These are phyloP conservation scores for Dendrothele bispora DNA, from an alignment of 768 basidiomycete genomes.

Conservation along the genomic window DNA sequence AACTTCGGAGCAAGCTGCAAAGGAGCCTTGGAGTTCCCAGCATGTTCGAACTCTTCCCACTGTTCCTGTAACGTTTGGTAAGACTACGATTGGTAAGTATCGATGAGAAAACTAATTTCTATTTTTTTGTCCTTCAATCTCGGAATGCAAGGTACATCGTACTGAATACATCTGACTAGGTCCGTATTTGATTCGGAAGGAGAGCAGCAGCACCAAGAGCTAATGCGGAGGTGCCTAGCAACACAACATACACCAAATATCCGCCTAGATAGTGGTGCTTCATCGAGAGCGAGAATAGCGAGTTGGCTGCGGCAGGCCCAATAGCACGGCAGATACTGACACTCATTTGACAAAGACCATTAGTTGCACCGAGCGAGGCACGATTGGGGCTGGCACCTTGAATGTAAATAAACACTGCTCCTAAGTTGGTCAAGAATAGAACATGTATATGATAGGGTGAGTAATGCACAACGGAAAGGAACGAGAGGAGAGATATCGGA, in stretches of 20 bases:
- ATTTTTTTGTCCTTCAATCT: background rate
- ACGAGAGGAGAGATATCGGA: background rate
- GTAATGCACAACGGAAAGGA: background rate
- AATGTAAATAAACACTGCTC: conserved; percentile 41
- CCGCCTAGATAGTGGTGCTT: conserved; percentile 38
- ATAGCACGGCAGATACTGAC: conserved; percentile 32
- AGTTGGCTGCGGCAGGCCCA: conserved; percentile 46
- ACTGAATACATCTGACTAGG: background rate
- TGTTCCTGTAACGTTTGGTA: no score
- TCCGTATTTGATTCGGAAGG: background rate
- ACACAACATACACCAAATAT: conserved; percentile 37
- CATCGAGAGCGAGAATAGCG: conserved; percentile 51
- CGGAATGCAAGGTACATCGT: no score
- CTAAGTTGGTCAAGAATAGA: conserved; percentile 32
- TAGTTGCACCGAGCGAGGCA: conserved; percentile 49
- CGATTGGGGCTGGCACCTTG: conserved; percentile 45
- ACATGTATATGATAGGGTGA: conserved; percentile 2
- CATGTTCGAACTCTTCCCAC: no score
- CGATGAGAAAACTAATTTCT: background rate
- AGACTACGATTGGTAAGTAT: background rate
- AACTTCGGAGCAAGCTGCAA: no score
- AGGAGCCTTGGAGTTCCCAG: no score
- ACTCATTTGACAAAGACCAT: conserved; percentile 39
- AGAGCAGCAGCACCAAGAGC: background rate
- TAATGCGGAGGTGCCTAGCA: background rate